These are phyloP conservation scores for Aspergillus ustus DNA, from an alignment of 2,329 filamentous ascomycete species.

Conservation along the genomic window DNA sequence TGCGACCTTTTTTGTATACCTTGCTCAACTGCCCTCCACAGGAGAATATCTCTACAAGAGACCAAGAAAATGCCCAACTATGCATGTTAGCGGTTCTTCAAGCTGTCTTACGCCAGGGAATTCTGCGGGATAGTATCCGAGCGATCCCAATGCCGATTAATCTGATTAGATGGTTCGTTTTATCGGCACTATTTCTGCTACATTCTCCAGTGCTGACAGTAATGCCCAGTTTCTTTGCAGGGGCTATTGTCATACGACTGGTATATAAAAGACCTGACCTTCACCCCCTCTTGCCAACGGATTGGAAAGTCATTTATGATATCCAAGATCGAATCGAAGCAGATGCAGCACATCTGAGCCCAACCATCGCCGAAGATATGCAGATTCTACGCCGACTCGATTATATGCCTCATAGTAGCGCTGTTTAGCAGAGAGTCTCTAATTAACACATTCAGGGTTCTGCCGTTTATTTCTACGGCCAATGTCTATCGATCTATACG, in stretches of 20 bases:
- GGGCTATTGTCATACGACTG: not conserved
- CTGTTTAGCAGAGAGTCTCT: not conserved
- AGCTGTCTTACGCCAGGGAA: not conserved
- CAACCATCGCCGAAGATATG: slow-evolving; percentile 1
- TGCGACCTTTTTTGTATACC: slow-evolving; percentile 1
- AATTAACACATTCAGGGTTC: not conserved
- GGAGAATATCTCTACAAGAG: not conserved
- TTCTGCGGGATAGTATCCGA: not conserved
- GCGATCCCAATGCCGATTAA: slow-evolving; percentile 1
- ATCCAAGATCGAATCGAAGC: slow-evolving; percentile 3
- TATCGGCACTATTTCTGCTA: not conserved
- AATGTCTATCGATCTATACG: not conserved
- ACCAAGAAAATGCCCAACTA: not conserved
- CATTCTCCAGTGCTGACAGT: not conserved
- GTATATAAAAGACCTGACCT: not conserved
- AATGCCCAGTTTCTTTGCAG: slow-evolving; percentile 1
- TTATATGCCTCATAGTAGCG: not conserved
- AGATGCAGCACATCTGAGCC: not conserved
- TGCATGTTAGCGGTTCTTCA: not conserved
- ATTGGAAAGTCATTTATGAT: not conserved
- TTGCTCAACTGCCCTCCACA: not conserved
- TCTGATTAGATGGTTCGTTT: not conserved
- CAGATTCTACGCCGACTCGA: not conserved
- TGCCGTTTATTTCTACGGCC: not conserved
- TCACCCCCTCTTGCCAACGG: not conserved